Evolutionary conservation across 2,329 filamentous ascomycete species (phyloP).

Genomic region (Colletotrichum caudatum): DNA sequence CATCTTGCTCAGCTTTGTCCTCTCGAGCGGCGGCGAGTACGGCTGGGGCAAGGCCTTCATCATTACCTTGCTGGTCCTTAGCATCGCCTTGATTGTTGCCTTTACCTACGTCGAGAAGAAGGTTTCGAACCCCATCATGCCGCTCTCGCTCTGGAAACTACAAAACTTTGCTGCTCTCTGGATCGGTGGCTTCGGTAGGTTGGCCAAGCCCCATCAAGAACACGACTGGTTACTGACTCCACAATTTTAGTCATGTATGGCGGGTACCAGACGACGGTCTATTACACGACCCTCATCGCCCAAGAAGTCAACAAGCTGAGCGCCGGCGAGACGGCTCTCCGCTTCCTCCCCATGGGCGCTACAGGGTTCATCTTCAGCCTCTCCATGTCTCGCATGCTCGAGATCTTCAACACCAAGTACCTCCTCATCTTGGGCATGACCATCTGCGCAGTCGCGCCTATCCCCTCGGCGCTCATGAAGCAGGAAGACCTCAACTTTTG

Average conservation of each 20-base stretch:
- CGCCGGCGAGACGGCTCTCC: slow-evolving; percentile 30
- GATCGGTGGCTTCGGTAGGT: slow-evolving; percentile 54
- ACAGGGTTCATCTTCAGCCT: slow-evolving; percentile 36
- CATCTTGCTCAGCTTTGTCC: slow-evolving; percentile 58
- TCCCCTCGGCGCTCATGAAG: slow-evolving; percentile 30
- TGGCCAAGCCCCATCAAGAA: too few relatives aligned
- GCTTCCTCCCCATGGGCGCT: slow-evolving; percentile 34
- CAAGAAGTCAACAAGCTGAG: slow-evolving; percentile 37
- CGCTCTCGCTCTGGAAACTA: slow-evolving; percentile 58
- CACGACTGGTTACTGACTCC: background rate
- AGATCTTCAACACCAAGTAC: slow-evolving; percentile 34
- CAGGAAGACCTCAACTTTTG: slow-evolving; percentile 35
- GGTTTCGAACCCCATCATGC: slow-evolving; percentile 59
- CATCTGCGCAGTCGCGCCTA: slow-evolving; percentile 30
- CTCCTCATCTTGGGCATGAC: slow-evolving; percentile 27
- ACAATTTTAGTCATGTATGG: slow-evolving; percentile 31
- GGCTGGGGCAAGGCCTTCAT: slow-evolving; percentile 60
- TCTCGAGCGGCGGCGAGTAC: slow-evolving; percentile 59
- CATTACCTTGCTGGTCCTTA: slow-evolving; percentile 55
- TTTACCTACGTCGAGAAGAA: slow-evolving; percentile 58
- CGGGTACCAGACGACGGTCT: slow-evolving; percentile 36
- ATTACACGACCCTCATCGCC: slow-evolving; percentile 37
- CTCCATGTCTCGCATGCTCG: slow-evolving; percentile 37
- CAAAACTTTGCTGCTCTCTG: slow-evolving; percentile 59
- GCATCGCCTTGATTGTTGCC: slow-evolving; percentile 52